Evolutionary conservation across 495 filamentous ascomycete genomes (phyloP).

Genomic region (Podospora pseudoanserina): DNA sequence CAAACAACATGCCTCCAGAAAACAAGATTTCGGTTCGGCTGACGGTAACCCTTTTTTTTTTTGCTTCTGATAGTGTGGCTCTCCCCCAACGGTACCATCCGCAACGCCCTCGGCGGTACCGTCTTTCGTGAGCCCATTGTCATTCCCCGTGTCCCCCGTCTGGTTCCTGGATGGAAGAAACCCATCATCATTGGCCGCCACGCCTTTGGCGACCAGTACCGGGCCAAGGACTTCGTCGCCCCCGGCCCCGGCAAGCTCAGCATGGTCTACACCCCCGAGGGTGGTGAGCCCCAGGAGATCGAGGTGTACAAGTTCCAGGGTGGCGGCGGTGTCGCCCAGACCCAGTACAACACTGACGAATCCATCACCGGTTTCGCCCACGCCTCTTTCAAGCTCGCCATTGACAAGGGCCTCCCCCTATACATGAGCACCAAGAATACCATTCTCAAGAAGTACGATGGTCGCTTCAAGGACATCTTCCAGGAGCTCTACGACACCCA

Average conservation of each 20-base stretch:
- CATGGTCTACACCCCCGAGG: slow-evolving; percentile 86
- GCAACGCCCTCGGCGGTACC: slow-evolving; percentile 90
- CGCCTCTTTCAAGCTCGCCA: slow-evolving; percentile 89
- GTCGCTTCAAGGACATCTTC: slow-evolving; percentile 98
- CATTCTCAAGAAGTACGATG: slow-evolving; percentile 98
- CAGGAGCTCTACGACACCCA: slow-evolving; percentile 87
- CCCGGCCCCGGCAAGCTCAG: slow-evolving; percentile 78
- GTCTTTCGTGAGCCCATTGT: slow-evolving; percentile 98
- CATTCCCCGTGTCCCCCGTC: slow-evolving; percentile 83
- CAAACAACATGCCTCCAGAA: neutral
- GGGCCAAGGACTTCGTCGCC: slow-evolving; percentile 83
- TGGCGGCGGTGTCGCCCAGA: slow-evolving; percentile 82
- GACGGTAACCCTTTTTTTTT: neutral
- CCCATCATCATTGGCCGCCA: slow-evolving; percentile 98
- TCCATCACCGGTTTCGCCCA: slow-evolving; percentile 93
- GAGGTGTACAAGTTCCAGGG: slow-evolving; percentile 85
- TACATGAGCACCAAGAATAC: slow-evolving; percentile 99
- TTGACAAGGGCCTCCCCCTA: slow-evolving; percentile 79
- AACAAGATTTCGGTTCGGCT: neutral
- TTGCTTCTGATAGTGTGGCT: slow-evolving; percentile 68
- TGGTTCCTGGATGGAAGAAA: slow-evolving; percentile 96
- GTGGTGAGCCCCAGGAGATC: slow-evolving; percentile 78
- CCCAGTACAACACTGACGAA: slow-evolving; percentile 97
- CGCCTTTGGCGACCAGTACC: slow-evolving; percentile 98
- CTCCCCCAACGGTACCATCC: slow-evolving; percentile 95